Percentiles rank a stretch among this genome's conserved stretches.
Evolutionary conservation across 2,329 filamentous ascomycete genomes (phyloP).

Genomic region (Pseudocercospora musae): DNA sequence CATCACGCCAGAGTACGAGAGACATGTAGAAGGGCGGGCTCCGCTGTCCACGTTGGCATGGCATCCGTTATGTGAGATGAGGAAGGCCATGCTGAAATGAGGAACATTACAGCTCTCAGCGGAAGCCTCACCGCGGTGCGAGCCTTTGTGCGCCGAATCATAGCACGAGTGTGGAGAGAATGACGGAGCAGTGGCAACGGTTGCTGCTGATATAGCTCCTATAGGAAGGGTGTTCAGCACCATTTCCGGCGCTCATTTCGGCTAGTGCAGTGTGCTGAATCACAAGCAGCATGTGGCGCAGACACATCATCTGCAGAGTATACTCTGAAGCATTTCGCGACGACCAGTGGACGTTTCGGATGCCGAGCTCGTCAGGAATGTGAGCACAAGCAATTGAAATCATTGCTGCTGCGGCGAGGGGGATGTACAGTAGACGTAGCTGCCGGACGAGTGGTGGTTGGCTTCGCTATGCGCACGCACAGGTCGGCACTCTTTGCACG

Average conservation of each 20-base stretch:
- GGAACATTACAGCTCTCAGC: not conserved
- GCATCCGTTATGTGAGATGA: not conserved
- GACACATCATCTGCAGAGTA: not conserved
- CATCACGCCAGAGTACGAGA: not conserved
- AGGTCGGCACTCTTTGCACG: too few species aligned
- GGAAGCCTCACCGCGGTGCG: not conserved
- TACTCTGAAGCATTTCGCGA: not conserved
- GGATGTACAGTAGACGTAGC: too few species aligned
- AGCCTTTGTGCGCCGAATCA: not conserved
- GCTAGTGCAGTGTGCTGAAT: conserved; percentile 8
- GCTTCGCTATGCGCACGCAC: too few species aligned
- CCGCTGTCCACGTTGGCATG: not conserved
- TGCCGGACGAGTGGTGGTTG: conserved; percentile 12
- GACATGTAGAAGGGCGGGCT: not conserved
- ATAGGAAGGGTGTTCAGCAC: conserved; percentile 1
- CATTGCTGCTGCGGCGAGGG: conserved; percentile 9
- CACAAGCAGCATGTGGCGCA: not conserved
- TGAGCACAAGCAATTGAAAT: conserved; percentile 14
- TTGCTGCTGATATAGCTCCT: not conserved
- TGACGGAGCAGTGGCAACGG: not conserved
- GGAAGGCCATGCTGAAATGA: not conserved
- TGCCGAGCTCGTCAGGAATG: conserved; percentile 6
- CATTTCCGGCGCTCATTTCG: conserved; percentile 15
- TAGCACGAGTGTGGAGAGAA: not conserved
- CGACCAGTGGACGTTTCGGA: conserved; percentile 3